These are phyloP conservation scores for Aureobasidium sp. DNA, from an alignment of 2,329 filamentous ascomycete species.

Conservation along the genomic window DNA sequence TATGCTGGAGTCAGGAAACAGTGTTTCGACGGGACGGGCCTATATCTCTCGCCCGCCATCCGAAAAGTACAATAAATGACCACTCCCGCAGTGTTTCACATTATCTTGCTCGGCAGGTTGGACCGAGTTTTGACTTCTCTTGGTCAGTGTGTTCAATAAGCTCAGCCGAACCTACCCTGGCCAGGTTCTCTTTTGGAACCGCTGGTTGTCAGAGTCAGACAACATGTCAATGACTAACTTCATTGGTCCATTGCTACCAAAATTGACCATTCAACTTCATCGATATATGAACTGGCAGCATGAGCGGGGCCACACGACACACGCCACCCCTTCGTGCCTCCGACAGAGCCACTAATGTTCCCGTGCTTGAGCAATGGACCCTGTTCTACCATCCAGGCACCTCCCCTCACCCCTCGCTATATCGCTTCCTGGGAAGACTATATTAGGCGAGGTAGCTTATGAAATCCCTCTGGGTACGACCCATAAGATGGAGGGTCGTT, in stretches of 20 bases:
- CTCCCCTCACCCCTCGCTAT: neutral
- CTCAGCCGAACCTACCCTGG: neutral
- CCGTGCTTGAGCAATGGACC: neutral
- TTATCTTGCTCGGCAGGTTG: neutral
- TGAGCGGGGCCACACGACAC: neutral
- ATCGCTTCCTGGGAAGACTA: neutral
- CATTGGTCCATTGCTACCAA: neutral
- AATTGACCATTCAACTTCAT: neutral
- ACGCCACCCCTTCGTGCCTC: neutral
- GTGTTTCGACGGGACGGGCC: neutral
- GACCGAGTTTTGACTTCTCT: neutral
- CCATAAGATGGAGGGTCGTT: neutral
- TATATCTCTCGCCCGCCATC: neutral
- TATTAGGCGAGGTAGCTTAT: neutral
- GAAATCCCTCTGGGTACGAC: neutral
- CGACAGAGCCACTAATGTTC: neutral
- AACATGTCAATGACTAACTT: neutral
- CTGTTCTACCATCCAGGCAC: neutral
- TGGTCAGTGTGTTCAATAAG: neutral
- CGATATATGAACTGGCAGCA: neutral
- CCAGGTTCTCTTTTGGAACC: neutral
- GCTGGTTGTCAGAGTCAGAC: neutral
- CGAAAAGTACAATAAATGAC: neutral
- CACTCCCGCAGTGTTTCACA: neutral
- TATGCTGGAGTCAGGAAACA: neutral